Base-by-base conservation (phyloP, 768 basidiomycete genomes). In the Cystobasidium tubakii region DNA sequence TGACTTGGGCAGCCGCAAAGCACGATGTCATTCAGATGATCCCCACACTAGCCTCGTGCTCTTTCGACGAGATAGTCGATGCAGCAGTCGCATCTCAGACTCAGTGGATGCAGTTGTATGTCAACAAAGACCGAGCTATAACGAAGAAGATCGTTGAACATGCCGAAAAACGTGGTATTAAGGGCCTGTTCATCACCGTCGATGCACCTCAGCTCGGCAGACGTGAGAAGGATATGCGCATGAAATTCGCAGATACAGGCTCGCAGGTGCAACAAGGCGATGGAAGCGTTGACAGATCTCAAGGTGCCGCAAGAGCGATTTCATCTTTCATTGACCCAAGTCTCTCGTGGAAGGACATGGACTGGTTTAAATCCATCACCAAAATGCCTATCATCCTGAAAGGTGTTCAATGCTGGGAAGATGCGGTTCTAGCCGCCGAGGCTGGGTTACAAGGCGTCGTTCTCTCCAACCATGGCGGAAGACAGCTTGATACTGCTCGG, bases 121-220 rank as follows among this genome's bases (percentile, higher is more conserved):
- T 98, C 70, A 97, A 97, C 83, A 88, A 88, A 77, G 91, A 98
- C 80, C 86, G 92, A 17, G 85, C 85, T 34, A 87, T 92, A 74
- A 96, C 94, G 4, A 88, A 89, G 81, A 86, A 88, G 73, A 87
- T 92, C 65, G 90, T 98, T 0, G 87, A 90, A 23, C 91, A 95
- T 76, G 96, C 96, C 0, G 92, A 94, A 81, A 83, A 85, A 75
- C 87, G 92, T 31, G 95, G 95, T 1, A 86, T 99, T 79, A 94
- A 92, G 81, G 95, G 86, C 1, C 54, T 73, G 29, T 73, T 73
- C 39, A 66, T 75, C 44, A 72, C 95, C 0, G 95, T 98, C 31
- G 95, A 98, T 82, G 95, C 95, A 0, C 95, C 95, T 6, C 93
- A 96, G 77, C 87, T 98, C 12, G 95, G 95, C 54, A 86, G 93